These are phyloP conservation scores for Penicillium capsulatum DNA, from an alignment of 2,329 filamentous ascomycete species.

Conservation along the genomic window DNA sequence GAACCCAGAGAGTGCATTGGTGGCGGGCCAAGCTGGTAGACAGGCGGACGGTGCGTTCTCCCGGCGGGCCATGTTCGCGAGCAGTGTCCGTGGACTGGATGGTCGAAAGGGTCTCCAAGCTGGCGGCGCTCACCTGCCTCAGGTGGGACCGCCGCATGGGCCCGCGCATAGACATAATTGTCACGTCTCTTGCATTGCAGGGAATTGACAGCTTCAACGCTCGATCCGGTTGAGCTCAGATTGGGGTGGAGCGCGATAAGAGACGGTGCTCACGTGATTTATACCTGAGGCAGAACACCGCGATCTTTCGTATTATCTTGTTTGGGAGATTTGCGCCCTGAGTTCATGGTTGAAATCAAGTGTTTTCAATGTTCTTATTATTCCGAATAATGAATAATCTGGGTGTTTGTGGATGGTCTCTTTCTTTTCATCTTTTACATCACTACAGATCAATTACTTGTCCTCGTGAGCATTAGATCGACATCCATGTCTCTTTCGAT, in stretches of 20 bases:
- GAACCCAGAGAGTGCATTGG: slow-evolving; percentile 52
- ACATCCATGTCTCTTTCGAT: too few species aligned
- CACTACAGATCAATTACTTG: too few species aligned
- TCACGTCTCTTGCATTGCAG: slow-evolving; percentile 21
- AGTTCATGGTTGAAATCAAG: too few species aligned
- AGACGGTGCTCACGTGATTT: slow-evolving; percentile 6
- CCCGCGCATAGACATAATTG: slow-evolving; percentile 38
- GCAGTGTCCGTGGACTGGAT: slow-evolving; percentile 28
- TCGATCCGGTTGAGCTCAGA: slow-evolving; percentile 1
- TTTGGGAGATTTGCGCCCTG: too few species aligned
- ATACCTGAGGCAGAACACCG: too few species aligned
- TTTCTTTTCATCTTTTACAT: too few species aligned
- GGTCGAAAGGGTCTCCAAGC: slow-evolving; percentile 35
- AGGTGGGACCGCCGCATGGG: slow-evolving; percentile 40
- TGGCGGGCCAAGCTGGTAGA: slow-evolving; percentile 30
- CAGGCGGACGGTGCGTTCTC: slow-evolving; percentile 24
- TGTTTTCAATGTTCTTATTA: too few species aligned
- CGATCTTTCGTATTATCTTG: too few species aligned
- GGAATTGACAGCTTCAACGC: slow-evolving; percentile 7
- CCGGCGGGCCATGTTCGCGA: slow-evolving; percentile 26
- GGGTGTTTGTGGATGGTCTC: too few species aligned
- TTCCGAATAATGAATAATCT: too few species aligned
- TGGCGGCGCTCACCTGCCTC: slow-evolving; percentile 40
- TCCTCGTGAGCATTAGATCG: too few species aligned
- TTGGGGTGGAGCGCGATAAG: slow-evolving; percentile 14